A percentile compares a stretch with the other conserved stretches of the same genome.
Evolutionary conservation across 2,329 filamentous ascomycete genomes (phyloP).

Genomic region (Plectosphaerella sp.): DNA sequence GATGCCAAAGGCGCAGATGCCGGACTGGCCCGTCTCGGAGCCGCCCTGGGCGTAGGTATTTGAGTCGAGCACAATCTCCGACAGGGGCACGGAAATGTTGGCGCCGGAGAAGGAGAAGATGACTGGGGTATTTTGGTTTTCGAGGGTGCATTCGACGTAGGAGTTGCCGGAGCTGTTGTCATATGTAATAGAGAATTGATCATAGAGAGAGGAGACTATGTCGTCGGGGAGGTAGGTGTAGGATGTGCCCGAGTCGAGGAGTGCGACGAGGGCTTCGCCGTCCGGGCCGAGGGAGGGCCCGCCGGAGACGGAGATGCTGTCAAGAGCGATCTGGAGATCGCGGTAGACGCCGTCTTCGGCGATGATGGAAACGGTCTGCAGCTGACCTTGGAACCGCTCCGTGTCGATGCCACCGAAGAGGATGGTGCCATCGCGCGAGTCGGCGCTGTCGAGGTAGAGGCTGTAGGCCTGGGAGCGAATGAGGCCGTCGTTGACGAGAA

Average conservation of each 20-base stretch:
- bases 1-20: constrained; percentile 62
- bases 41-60: background rate
- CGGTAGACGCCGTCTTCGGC: background rate
- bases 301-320: background rate
- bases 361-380: constrained; percentile 57
- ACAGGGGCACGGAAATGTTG: constrained; percentile 50
- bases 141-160: constrained; percentile 57
- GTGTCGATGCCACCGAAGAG: constrained; percentile 73
- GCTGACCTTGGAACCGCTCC: constrained; percentile 55
- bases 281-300: background rate
- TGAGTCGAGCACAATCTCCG: constrained; percentile 50
- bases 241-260: constrained; percentile 68
- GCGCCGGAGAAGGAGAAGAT: constrained; percentile 34
- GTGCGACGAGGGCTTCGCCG: constrained; percentile 36
- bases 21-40: constrained; percentile 27
- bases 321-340: background rate
- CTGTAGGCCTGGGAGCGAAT: constrained; percentile 65
- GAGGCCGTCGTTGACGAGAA: constrained; percentile 53
- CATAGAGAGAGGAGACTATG: constrained; percentile 50
- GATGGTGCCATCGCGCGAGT: constrained; percentile 60
- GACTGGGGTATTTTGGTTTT: constrained; percentile 28
- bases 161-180: constrained; percentile 44
- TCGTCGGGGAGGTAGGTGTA: constrained; percentile 62
- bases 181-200: constrained; percentile 46
- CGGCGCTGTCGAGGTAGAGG: constrained; percentile 47